Evolutionary conservation across 768 basidiomycete genomes (phyloP), one percentile per base, ranked within the genome.

Genomic region (Hortiboletus flavorubellus): DNA sequence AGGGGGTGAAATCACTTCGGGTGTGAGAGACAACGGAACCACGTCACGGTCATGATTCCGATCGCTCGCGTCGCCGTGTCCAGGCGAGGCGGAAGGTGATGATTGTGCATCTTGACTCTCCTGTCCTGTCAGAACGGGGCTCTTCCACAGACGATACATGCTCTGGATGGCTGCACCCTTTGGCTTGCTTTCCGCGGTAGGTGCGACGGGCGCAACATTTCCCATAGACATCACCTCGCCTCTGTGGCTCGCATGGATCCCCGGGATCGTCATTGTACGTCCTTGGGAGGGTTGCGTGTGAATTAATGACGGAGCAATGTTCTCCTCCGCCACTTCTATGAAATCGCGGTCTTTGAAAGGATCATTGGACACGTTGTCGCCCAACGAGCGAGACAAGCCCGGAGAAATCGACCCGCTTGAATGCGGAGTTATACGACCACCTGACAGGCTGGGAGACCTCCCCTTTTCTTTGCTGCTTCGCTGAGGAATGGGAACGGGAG

Each of bases 161-260:
- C 76, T 81, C 68, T 84, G 84, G 34, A 89, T 82, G 21, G 82
- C 80, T 9, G 81, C 80, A 46, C 78, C 76, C 68, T 81, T 67
- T 14, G 64, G 61, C 55, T 71, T 69, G 48, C 68, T 70, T 21
- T 79, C 76, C 10, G 73, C 57, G 0, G 73, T 64, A 42, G 74
- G 70, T 5, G 80, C 76, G 26, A 65, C 58, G 2, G 78, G 75
- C 11, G 87, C 83, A 53, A 82, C 81, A 62, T 89, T 86, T 11
- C 91, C 91, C 78, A 93, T 79, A 4, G 90, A 87, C 85, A 90
- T 89, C 41, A 92, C 82, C 57, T 93, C 89, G 9, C 87, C 88
- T n/a, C 82, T 83, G 64, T 92, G 86, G 61, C 85, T 89, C 4
- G 83, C 89, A 63, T 92, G 91, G 56, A 93, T 93, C 2, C 89